Percentiles rank a stretch among this genome's conserved stretches.
Evolutionary conservation across 1,284 basidiomycete genomes (phyloP).

Genomic region (Ustilago loliicola): DNA sequence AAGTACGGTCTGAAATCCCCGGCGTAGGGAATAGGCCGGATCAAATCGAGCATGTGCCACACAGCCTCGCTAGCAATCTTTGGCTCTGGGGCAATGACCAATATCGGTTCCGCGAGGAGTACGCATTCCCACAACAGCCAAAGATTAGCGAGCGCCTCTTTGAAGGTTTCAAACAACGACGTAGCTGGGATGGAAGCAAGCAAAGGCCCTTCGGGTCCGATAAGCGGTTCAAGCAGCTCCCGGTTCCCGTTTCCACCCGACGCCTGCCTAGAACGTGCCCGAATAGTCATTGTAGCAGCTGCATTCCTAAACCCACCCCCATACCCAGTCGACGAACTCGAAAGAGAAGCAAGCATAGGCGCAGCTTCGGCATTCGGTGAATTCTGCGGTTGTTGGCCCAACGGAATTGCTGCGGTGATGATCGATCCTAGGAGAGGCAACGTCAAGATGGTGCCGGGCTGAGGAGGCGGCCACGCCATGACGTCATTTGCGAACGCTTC

Average conservation of each 20-base stretch:
- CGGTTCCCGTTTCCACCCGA: constrained; percentile 13
- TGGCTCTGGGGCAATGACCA: constrained; percentile 84
- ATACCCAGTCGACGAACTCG: constrained; percentile 2
- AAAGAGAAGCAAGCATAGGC: constrained; percentile 15
- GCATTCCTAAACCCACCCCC: constrained; percentile 26
- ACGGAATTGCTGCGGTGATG: constrained; percentile 59
- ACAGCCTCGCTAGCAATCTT: constrained; percentile 84
- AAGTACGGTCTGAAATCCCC: constrained; percentile 93
- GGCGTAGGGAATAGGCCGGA: constrained; percentile 87
- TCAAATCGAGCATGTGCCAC: constrained; percentile 79
- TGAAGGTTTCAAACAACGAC: constrained; percentile 62
- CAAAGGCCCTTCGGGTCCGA: constrained; percentile 43
- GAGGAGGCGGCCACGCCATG: constrained; percentile 59
- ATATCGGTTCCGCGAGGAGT: constrained; percentile 81
- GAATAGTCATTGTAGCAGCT: constrained; percentile 47
- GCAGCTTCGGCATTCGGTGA: constrained; percentile 45
- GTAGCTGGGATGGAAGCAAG: constrained; percentile 82
- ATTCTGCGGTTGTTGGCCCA: constrained; percentile 62
- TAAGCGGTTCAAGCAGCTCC: constrained; percentile 44
- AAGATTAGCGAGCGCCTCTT: constrained; percentile 77
- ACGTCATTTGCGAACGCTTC: constrained; percentile 64
- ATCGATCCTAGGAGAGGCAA: constrained; percentile 60
- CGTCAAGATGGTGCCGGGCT: constrained; percentile 57
- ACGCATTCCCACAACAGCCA: constrained; percentile 81
- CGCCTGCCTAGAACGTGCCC: constrained; percentile 25